Evolutionary conservation across 1,284 basidiomycete species (phyloP).

Genomic region (Sphagnurus paluster): DNA sequence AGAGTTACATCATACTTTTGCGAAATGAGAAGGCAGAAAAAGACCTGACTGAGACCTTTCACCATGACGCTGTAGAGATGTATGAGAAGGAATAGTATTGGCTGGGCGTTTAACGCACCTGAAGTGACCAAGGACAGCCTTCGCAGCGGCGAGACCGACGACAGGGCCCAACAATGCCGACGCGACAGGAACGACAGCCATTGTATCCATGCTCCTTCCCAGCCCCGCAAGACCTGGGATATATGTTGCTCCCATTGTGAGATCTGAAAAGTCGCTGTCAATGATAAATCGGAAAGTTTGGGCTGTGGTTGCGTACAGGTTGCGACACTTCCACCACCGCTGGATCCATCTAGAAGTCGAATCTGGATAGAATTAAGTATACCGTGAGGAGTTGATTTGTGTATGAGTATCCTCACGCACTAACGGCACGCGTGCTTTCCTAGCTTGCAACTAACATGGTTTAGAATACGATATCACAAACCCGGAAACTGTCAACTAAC

Average conservation of each 20-base stretch:
- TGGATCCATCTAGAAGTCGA: conserved; percentile 43
- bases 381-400: neutral
- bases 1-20: conserved; percentile 12
- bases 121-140: conserved; percentile 32
- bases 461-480: neutral
- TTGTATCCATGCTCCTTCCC: conserved; percentile 40
- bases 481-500: conserved; percentile 21
- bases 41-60: conserved; percentile 32
- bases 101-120: conserved; percentile 13
- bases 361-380: conserved; percentile 31
- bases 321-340: conserved; percentile 44
- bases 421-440: conserved; percentile 36
- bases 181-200: conserved; percentile 38
- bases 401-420: conserved; percentile 22
- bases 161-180: conserved; percentile 45
- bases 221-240: conserved; percentile 40
- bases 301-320: conserved; percentile 29
- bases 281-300: neutral
- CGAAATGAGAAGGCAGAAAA: conserved; percentile 1
- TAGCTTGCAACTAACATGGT: conserved; percentile 31
- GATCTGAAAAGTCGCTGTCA: conserved; percentile 25
- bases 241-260: conserved; percentile 40
- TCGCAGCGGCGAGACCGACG: conserved; percentile 42
- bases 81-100: neutral
- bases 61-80: conserved; percentile 33